Evolutionary conservation across 1,139 yeast genomes (phyloP), one percentile per base, ranked within the genome.

Genomic region (Zygosaccharomyces pseudobailii): DNA sequence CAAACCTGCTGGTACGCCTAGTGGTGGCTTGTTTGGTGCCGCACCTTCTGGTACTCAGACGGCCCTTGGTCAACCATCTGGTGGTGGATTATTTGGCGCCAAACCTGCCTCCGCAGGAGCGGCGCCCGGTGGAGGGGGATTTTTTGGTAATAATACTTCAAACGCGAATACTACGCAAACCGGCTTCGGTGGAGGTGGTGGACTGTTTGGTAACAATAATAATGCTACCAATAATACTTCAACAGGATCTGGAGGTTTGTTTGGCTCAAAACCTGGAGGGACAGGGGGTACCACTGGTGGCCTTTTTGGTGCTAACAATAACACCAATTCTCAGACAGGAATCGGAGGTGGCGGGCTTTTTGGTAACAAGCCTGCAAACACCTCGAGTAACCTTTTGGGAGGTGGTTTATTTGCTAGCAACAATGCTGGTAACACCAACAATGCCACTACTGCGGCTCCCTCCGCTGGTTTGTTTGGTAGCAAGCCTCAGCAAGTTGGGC

Each of bases 291-390:
- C 42, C 20, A 21, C 57, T 30, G 53, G 62, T 30, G 65, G 63
- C 4, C 46, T 61, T 13, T 57, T 60, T 47, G 64, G 62, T 10
- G 54, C 23, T 47, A 47, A 30, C 30, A 43, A 39, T 35, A 38
- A 34, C 30, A 38, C 45, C 44, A 53, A 20, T 45, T 45, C 28
- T 31, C 31, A 28, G 24, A 56, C 61, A 47, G 38, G 51, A 42
- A 23, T 45, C 13, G 40, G 44, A 23, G 69, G 66, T 28, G 63
- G 70, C n/a, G 70, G 75, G 1, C 55, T 71, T 27, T 68, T 73
- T 60, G 75, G 75, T 8, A 55, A 55, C 32, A 65, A 59, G 51
- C 57, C 60, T 38, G 49, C 61, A 21, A 46, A 55, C 8, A 45
- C 47, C 5, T 31, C 46, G 46, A 40, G 47, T 17, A 36, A 41